Percentiles rank a stretch among this genome's conserved stretches.
Evolutionary conservation across 2,329 filamentous ascomycete genomes (phyloP).

Genomic region (Tolypocladium tropicale): DNA sequence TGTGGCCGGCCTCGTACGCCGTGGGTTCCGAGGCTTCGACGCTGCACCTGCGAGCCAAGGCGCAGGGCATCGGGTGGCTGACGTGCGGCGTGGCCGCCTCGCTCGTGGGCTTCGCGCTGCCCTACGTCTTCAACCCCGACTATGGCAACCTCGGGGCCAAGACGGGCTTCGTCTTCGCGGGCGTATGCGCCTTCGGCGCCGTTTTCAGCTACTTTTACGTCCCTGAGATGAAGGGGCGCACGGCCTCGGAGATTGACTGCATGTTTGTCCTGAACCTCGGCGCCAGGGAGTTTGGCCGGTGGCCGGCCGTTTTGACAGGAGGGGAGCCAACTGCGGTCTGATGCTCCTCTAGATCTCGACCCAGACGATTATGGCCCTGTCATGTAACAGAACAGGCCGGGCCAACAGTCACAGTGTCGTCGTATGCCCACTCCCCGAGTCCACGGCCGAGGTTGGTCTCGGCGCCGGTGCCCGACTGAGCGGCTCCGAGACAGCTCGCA

Average conservation of each 20-base stretch:
- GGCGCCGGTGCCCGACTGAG: no score
- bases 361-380: no score
- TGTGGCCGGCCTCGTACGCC: not conserved
- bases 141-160: not conserved
- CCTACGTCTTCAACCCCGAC: not conserved
- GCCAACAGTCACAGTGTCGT: no score
- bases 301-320: no score
- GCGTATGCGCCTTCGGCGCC: not conserved
- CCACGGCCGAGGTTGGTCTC: no score
- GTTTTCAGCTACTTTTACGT: not conserved
- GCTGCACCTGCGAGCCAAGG: not conserved
- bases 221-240: not conserved
- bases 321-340: no score
- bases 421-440: no score
- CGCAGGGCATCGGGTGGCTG: not conserved
- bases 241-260: not conserved
- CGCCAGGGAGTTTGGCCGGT: not conserved
- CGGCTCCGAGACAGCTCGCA: no score
- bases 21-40: not conserved
- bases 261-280: not conserved
- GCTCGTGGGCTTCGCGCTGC: not conserved
- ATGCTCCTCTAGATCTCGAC: no score
- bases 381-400: no score
- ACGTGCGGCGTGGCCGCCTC: not conserved
- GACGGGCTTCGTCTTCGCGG: not conserved